Percentiles rank a stretch among this genome's conserved stretches.
phyloP scores from a whole-genome alignment of 1,284 basidiomycete genomes.

The Xerocomus minutiporus region DNA sequence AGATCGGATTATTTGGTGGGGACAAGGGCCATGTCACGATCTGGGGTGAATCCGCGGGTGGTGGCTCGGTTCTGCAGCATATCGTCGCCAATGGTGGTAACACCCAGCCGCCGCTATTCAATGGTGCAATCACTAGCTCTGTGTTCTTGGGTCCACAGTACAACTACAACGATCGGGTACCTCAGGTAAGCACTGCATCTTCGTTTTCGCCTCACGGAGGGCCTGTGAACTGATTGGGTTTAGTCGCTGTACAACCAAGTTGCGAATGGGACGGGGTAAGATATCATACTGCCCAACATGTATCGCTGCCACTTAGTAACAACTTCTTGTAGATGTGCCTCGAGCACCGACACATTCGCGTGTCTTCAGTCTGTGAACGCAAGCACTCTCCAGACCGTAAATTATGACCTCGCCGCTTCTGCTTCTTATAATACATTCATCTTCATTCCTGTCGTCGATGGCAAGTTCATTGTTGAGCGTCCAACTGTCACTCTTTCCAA shows the following conservation, averaged over 20 bases:
- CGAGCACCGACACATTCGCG: conserved; percentile 19
- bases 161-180: conserved; percentile 19
- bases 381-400: conserved; percentile 17
- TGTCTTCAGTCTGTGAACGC: conserved; percentile 28
- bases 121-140: conserved; percentile 27
- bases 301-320: background rate
- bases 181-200: conserved; percentile 7
- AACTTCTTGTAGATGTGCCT: conserved; percentile 20
- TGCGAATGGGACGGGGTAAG: background rate
- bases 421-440: conserved; percentile 26
- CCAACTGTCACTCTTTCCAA: conserved; percentile 27
- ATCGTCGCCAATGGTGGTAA: conserved; percentile 18
- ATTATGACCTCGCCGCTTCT: conserved; percentile 12
- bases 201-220: background rate
- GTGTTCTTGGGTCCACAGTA: conserved; percentile 28
- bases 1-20: conserved; percentile 30
- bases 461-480: conserved; percentile 31
- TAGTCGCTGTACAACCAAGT: conserved; percentile 23
- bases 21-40: conserved; percentile 28
- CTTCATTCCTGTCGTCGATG: conserved; percentile 35
- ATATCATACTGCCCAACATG: background rate
- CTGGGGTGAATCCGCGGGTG: conserved; percentile 28
- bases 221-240: too few relatives aligned
- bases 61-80: conserved; percentile 20
- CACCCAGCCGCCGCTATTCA: conserved; percentile 18